Percentiles rank a stretch among this genome's conserved stretches.
These are phyloP conservation scores for Acer campestre DNA, from an alignment of 345 rosid genomes.

Conservation along the genomic window DNA sequence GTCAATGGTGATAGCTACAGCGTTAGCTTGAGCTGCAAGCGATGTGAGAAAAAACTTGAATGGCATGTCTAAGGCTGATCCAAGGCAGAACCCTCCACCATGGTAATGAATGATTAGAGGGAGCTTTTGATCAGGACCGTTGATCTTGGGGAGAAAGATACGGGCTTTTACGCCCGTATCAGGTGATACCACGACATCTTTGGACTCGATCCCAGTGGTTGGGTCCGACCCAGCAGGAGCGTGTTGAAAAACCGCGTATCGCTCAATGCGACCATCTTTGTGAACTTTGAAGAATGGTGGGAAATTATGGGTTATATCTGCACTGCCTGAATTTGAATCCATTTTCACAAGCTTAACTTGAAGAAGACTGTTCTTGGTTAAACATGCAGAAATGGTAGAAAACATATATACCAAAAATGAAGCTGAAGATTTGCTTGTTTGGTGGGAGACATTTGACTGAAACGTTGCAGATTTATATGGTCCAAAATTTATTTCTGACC, in stretches of 20 bases:
- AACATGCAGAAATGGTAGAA: neutral
- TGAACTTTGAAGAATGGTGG: conserved; percentile 40
- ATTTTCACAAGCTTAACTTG: conserved; percentile 3
- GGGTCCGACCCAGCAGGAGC: conserved; percentile 31
- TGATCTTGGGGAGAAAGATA: conserved; percentile 27
- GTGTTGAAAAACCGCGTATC: conserved; percentile 1
- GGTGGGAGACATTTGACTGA: neutral
- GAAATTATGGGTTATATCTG: conserved; percentile 33
- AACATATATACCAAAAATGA: neutral
- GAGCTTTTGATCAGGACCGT: conserved; percentile 22
- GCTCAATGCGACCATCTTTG: conserved; percentile 40
- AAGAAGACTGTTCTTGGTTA: neutral
- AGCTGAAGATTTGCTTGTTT: neutral
- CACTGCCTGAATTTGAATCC: conserved; percentile 12
- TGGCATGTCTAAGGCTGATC: conserved; percentile 34
- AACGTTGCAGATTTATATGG: neutral
- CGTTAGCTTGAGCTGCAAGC: conserved; percentile 21
- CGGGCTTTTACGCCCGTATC: conserved; percentile 34
- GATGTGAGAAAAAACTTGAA: conserved; percentile 5
- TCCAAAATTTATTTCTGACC: neutral
- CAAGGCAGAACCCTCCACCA: conserved; percentile 52
- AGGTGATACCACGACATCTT: conserved; percentile 24
- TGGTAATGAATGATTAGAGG: conserved; percentile 54
- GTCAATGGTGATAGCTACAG: conserved; percentile 47
- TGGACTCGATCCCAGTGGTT: conserved; percentile 30